phyloP scores from a whole-genome alignment of 2,329 filamentous ascomycete species.

The Fusarium albidum region DNA sequence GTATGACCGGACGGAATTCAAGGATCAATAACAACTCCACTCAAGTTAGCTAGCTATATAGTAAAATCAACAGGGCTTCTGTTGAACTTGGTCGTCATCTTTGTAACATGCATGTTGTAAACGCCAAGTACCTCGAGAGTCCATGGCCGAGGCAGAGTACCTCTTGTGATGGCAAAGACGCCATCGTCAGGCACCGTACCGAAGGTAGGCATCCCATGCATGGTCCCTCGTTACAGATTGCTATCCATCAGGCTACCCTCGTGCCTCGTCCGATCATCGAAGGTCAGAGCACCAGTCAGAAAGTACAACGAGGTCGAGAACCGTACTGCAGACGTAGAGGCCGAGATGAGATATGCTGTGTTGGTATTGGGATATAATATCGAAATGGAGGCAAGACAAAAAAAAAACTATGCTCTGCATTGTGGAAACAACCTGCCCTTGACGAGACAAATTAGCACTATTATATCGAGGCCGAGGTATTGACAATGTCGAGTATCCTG shows the following conservation, averaged over 20 bases:
- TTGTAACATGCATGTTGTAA: neutral
- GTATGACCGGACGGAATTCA: no score
- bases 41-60: no score
- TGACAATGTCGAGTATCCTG: neutral
- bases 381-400: no score
- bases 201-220: conserved; percentile 12
- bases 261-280: conserved; percentile 8
- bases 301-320: conserved; percentile 14
- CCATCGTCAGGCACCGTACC: conserved; percentile 9
- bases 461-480: neutral
- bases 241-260: conserved; percentile 5
- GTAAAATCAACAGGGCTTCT: no score
- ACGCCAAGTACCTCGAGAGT: conserved; percentile 14
- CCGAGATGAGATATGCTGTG: no score
- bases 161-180: conserved; percentile 14
- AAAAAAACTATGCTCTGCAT: no score
- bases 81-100: no score
- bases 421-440: no score
- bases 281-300: conserved; percentile 8
- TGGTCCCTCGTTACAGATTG: conserved; percentile 10
- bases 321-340: conserved; percentile 9
- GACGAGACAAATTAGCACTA: no score
- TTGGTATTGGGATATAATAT: no score
- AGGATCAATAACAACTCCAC: no score
- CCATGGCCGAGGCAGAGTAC: conserved; percentile 7